Evolutionary conservation across 164 flowering plant species (phyloP), one percentile per base, ranked within the genome.

Genomic region (Vitis amurensis): DNA sequence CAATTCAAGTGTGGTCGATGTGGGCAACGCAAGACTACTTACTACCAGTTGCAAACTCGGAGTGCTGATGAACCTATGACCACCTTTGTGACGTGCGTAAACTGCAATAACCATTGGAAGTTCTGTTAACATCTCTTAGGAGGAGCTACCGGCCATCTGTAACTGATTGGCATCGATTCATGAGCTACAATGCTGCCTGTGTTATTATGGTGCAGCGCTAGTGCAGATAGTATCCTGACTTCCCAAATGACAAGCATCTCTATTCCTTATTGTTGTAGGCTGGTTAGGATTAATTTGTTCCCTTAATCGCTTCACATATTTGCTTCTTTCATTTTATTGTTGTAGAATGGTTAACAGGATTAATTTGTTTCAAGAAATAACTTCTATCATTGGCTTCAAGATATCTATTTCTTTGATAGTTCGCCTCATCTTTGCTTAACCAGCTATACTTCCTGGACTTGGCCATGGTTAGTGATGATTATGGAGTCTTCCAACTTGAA

Each of bases 11-110:
- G 99, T 63, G 94, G 92, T 14, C 82, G 94, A 8, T 95, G 99
- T 71, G 88, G 87, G 56, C 90, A 95, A 77, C 87, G 91, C 63
- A 87, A 93, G 80, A 60, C 78, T 59, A 93, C 97, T 16, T 95
- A 95, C 78, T 79, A 90, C 73, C 98, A 93, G 61, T 31, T 95
- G 91, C 99, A 95, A 79, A 95, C 97, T 29, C 79, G 99, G 77
- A 93, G 98, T 85, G 97, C 98, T 2, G 99, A 95, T 87, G 99
- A 95, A 77, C 99, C 99, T 29, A 95, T 95, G 99, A 95, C 99
- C 0, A 95, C 98, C 10, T 92, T 78, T 65, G 95, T 90, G 5
- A 92, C 95, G 0, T 92, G 95, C 74, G 91, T 84, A 16, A 88
- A 87, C 85, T 95, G 99, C 87, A 81, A 87, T 70, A 89, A 93